These are phyloP conservation scores for Leccinum pellstonianum DNA, from an alignment of 768 basidiomycete species.

Conservation along the genomic window DNA sequence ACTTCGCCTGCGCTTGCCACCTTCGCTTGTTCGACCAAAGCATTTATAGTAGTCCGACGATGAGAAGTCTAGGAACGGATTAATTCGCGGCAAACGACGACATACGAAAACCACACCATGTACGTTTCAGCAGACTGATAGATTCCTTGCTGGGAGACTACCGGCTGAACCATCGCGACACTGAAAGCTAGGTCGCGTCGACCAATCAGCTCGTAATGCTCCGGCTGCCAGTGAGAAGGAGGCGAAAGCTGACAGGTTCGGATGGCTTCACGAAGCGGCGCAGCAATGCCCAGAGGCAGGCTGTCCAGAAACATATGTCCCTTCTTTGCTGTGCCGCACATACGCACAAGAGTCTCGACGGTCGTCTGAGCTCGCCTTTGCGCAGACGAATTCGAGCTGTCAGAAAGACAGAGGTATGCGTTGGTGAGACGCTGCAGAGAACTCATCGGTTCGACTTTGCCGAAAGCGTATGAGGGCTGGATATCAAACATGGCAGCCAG, in stretches of 20 bases:
- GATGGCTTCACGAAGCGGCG: conserved; percentile 83
- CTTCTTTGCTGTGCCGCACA: conserved; percentile 36
- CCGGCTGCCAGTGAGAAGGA: conserved; percentile 64
- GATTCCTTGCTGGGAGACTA: conserved; percentile 27
- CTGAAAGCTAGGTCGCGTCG: conserved; percentile 34
- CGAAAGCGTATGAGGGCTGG: conserved; percentile 59
- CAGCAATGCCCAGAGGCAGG: conserved; percentile 67
- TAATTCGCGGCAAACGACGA: conserved; percentile 2
- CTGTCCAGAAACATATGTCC: conserved; percentile 50
- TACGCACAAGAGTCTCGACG: conserved; percentile 52
- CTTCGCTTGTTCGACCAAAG: conserved; percentile 51
- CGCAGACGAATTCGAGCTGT: conserved; percentile 46
- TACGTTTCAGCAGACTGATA: conserved; percentile 35
- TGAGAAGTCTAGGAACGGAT: conserved; percentile 44
- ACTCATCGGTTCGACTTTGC: conserved; percentile 56
- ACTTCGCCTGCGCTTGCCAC: conserved; percentile 53
- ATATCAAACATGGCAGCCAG: conserved; percentile 50
- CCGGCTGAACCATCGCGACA: conserved; percentile 32
- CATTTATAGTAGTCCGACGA: conserved; percentile 50
- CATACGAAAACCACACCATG: conserved; percentile 20
- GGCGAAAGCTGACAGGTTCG: conserved; percentile 80
- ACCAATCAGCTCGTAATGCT: conserved; percentile 35
- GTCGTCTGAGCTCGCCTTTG: conserved; percentile 70
- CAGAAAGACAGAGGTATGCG: conserved; percentile 60
- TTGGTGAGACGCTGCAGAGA: conserved; percentile 52